These are phyloP conservation scores for Aspergillus udagawae DNA, from an alignment of 2,329 filamentous ascomycete species.

Conservation along the genomic window DNA sequence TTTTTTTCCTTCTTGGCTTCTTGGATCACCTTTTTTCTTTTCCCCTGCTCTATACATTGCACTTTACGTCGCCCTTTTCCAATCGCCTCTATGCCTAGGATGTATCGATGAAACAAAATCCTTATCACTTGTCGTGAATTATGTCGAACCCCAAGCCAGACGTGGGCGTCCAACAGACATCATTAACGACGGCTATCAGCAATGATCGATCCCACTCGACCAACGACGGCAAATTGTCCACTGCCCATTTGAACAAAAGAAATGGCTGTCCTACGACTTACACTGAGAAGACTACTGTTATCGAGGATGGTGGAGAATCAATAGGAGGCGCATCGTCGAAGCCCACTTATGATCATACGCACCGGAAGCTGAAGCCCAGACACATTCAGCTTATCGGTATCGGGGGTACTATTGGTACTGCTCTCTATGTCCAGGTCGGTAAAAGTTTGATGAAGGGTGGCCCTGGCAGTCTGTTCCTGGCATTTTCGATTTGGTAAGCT, in stretches of 20 bases:
- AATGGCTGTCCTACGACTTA: slow-evolving; percentile 4
- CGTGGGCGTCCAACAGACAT: slow-evolving; percentile 5
- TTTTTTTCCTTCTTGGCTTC: slow-evolving; percentile 5
- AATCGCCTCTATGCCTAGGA: not conserved
- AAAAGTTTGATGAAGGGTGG: slow-evolving; percentile 38
- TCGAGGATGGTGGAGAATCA: slow-evolving; percentile 16
- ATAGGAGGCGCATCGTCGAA: slow-evolving; percentile 23
- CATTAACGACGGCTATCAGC: slow-evolving; percentile 14
- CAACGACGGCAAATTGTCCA: slow-evolving; percentile 9
- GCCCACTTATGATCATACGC: slow-evolving; percentile 30
- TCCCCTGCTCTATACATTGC: not conserved
- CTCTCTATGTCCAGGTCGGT: slow-evolving; percentile 42
- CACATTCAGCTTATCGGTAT: slow-evolving; percentile 48
- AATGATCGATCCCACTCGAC: slow-evolving; percentile 10
- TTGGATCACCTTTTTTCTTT: not conserved
- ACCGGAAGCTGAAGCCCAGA: slow-evolving; percentile 41
- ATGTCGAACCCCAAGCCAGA: slow-evolving; percentile 1
- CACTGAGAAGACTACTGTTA: slow-evolving; percentile 15
- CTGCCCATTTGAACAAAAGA: slow-evolving; percentile 11
- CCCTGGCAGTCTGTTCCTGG: slow-evolving; percentile 42
- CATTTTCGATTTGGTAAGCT: slow-evolving; percentile 45
- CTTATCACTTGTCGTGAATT: not conserved
- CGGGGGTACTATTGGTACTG: slow-evolving; percentile 44
- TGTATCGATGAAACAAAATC: not conserved
- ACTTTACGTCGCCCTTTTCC: not conserved